These are phyloP conservation scores for Rhazya stricta DNA, from an alignment of 257 asterid genomes.

Conservation along the genomic window DNA sequence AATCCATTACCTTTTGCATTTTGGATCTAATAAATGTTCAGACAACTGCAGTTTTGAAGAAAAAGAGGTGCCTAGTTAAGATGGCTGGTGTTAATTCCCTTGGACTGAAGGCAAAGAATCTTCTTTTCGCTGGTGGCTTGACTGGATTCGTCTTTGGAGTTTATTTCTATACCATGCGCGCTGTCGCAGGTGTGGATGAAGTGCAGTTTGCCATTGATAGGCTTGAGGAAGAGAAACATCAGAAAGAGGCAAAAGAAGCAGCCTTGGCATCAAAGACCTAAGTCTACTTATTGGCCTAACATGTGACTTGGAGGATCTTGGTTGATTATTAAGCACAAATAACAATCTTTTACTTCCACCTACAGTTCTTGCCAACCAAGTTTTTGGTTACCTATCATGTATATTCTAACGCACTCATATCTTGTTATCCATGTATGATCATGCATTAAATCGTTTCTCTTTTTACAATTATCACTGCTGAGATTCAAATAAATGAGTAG, in stretches of 20 bases:
- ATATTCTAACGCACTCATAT: background rate
- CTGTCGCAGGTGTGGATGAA: constrained; percentile 9
- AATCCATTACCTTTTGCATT: background rate
- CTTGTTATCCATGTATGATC: too few relatives aligned
- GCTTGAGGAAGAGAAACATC: background rate
- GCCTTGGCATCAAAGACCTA: constrained; percentile 3
- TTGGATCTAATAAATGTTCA: background rate
- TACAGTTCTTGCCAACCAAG: background rate
- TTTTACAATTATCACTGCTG: too few relatives aligned
- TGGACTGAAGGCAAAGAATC: constrained; percentile 2
- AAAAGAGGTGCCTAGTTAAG: background rate
- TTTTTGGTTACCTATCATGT: background rate
- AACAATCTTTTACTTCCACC: too few relatives aligned
- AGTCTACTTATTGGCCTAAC: background rate
- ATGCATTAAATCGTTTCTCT: too few relatives aligned
- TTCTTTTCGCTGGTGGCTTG: constrained; percentile 5
- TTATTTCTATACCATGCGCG: constrained; percentile 13
- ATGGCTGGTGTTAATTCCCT: constrained; percentile 4
- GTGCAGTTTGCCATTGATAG: constrained; percentile 8
- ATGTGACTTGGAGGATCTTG: too few relatives aligned
- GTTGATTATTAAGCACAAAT: too few relatives aligned
- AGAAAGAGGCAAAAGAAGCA: background rate
- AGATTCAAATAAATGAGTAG: too few relatives aligned
- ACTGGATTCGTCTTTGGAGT: constrained; percentile 5
- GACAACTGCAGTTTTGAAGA: background rate